Conservation (phyloP, 805 yeast genomes). For the Ogataea trehalophila region DNA sequence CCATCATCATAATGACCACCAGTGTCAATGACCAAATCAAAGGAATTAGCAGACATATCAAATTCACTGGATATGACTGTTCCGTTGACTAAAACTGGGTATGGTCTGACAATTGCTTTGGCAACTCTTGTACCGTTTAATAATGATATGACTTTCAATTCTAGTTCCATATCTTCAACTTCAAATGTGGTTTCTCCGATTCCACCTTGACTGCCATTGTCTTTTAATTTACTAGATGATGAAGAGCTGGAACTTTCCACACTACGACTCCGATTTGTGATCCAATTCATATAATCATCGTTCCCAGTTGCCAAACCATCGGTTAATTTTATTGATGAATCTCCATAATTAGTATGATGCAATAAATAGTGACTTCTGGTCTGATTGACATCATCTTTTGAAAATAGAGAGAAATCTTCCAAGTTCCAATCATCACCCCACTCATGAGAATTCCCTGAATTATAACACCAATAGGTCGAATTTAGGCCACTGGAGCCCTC, state of each 20-base stretch:
- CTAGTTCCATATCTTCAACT: constrained; percentile 12
- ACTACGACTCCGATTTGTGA: constrained; percentile 11
- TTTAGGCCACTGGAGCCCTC: constrained; percentile 62
- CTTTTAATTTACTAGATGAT: not conserved
- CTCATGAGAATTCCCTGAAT: constrained; percentile 63
- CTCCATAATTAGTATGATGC: constrained; percentile 11
- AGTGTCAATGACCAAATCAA: constrained; percentile 41
- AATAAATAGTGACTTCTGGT: constrained; percentile 9
- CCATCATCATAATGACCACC: not conserved
- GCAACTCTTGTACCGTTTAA: constrained; percentile 64
- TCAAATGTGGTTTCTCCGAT: not conserved
- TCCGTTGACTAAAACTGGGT: constrained; percentile 63
- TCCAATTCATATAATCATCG: constrained; percentile 21
- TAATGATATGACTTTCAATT: constrained; percentile 10
- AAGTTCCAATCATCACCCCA: constrained; percentile 94
- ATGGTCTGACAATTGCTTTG: constrained; percentile 75
- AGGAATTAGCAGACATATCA: constrained; percentile 45
- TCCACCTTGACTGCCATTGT: not conserved
- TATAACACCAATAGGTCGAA: constrained; percentile 85
- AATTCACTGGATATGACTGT: constrained; percentile 49
- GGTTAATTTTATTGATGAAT: not conserved
- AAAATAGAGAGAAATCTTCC: constrained; percentile 89
- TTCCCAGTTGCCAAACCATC: constrained; percentile 4
- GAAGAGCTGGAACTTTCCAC: not conserved
- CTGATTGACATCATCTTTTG: constrained; percentile 48